These are phyloP conservation scores for Canna indica DNA, from an alignment of 176 grass and related monocot species.

Conservation along the genomic window DNA sequence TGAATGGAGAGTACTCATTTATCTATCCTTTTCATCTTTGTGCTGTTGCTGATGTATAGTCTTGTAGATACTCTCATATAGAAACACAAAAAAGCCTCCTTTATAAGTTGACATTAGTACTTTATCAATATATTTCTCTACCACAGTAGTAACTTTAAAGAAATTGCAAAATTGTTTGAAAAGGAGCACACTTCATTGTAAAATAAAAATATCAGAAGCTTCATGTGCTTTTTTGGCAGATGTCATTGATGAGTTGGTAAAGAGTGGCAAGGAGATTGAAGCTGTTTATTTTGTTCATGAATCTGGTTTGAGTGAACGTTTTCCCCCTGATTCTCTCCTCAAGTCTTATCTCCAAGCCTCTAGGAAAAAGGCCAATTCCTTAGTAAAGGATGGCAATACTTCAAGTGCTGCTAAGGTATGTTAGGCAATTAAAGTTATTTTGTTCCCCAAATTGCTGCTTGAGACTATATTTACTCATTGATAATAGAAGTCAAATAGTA, in stretches of 20 bases:
- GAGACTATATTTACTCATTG: slow-evolving; percentile 1
- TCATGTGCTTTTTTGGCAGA: slow-evolving; percentile 35
- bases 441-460: background rate
- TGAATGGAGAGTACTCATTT: no score
- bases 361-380: slow-evolving; percentile 46
- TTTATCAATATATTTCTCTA: no score
- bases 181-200: background rate
- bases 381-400: slow-evolving; percentile 36
- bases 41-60: no score
- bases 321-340: slow-evolving; percentile 47
- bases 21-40: no score
- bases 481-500: slow-evolving; percentile 3
- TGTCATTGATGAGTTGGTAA: slow-evolving; percentile 49
- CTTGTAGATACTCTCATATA: background rate
- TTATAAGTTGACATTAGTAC: no score
- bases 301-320: slow-evolving; percentile 42
- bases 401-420: slow-evolving; percentile 45
- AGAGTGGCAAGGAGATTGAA: slow-evolving; percentile 49
- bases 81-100: background rate
- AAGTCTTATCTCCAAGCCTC: slow-evolving; percentile 44
- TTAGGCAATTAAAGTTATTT: background rate
- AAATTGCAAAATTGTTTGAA: background rate
- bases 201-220: background rate
- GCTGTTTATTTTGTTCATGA: slow-evolving; percentile 61
- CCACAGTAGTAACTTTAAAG: background rate